These are phyloP conservation scores for Pilatotrama ljubarskyi DNA, from an alignment of 768 basidiomycete species.

Conservation along the genomic window DNA sequence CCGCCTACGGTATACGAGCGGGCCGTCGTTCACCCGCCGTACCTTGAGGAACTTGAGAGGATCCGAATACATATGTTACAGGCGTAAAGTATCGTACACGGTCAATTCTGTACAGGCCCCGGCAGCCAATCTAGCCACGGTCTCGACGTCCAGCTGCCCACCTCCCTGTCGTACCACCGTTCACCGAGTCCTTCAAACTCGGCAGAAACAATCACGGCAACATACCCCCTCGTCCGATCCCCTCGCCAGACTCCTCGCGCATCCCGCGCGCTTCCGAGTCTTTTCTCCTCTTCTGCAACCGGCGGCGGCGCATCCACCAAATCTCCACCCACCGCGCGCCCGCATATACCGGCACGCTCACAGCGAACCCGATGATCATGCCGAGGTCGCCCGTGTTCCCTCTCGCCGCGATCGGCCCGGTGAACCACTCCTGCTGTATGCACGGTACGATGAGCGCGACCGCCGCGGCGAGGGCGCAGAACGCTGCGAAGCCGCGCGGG, in stretches of 20 bases:
- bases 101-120: too few relatives aligned
- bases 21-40: too few relatives aligned
- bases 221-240: not conserved
- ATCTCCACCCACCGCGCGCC: constrained; percentile 21
- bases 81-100: too few relatives aligned
- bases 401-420: constrained; percentile 47
- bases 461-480: constrained; percentile 39
- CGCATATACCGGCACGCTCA: constrained; percentile 22
- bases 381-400: constrained; percentile 49
- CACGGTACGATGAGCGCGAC: constrained; percentile 43
- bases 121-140: too few relatives aligned
- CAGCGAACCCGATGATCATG: constrained; percentile 31
- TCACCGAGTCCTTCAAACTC: not conserved
- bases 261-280: not conserved
- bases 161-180: too few relatives aligned
- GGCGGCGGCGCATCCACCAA: constrained; percentile 1
- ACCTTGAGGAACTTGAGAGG: too few relatives aligned
- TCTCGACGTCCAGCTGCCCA: too few relatives aligned
- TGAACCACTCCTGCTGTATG: constrained; percentile 54
- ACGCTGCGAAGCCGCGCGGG: constrained; percentile 42
- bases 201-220: not conserved
- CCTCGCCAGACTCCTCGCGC: not conserved
- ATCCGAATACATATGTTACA: too few relatives aligned
- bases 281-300: not conserved
- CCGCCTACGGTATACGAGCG: too few relatives aligned